Evolutionary conservation across 2,329 filamentous ascomycete genomes (phyloP), one percentile per base, ranked within the genome.

Genomic region (Fusarium brevicatenulatum): DNA sequence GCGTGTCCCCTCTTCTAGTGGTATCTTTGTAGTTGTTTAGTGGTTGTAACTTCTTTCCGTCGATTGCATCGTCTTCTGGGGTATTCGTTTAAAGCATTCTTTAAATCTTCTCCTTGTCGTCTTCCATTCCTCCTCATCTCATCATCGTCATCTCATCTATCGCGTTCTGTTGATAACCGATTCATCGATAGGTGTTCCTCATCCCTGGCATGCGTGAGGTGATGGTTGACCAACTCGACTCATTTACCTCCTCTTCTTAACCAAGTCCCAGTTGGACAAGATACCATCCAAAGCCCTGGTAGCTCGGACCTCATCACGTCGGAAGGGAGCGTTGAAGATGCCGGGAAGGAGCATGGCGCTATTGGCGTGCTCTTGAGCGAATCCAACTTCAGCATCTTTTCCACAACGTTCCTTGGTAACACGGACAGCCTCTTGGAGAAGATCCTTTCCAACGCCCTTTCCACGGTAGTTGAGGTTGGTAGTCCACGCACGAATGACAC

Each of bases 401-500:
- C 93, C 93, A 65, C 92, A 92, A 77, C 88, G 89, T 81, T 91
- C 90, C 75, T 88, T 88, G 67, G 92, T 91, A 61, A 92, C 80
- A 63, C 86, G 86, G 5, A 95, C 90, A 4, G 92, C 93, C 75
- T 93, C 92, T 74, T 92, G 88, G 53, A 97, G 85, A 76, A 97
- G 82, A 37, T 91, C 91, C 44, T 85, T 86, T 6, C 94, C 95
- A 30, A 97, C 85, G 1, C 94, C 94, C 70, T 90, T 89, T 37
- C 89, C 86, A 32, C 95, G 88, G 80, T 94, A 94, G 74, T 86
- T 86, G 56, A 91, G 82, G 78, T 87, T 87, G 4, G 94, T 93
- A 4, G 94, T 95, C 94, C 95, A 97, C 3, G 93, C 94, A 34
- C 93, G 89, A 64, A 97, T 91, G 53, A 94, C 85, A 13, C 91